phyloP scores from a whole-genome alignment of 1,284 basidiomycete genomes.

The Moesziomyces aphidis region DNA sequence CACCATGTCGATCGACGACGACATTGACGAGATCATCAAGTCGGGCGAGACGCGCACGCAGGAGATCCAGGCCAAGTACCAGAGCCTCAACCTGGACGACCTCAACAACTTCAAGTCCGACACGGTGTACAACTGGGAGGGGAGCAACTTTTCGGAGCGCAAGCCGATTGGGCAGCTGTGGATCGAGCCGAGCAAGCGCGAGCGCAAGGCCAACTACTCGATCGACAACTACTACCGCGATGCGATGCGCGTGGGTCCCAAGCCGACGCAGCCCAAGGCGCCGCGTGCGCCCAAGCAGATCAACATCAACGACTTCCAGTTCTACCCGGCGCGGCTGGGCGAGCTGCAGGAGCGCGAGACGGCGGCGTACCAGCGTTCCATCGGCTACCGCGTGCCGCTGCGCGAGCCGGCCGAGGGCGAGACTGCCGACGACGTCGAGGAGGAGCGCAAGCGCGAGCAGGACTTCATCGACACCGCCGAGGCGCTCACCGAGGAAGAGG shows the following conservation, averaged over 20 bases:
- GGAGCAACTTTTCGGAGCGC: slow-evolving; percentile 83
- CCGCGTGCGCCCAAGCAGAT: slow-evolving; percentile 91
- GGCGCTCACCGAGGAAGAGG: slow-evolving; percentile 74
- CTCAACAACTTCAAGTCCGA: slow-evolving; percentile 97
- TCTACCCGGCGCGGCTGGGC: slow-evolving; percentile 85
- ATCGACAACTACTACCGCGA: slow-evolving; percentile 84
- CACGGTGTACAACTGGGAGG: slow-evolving; percentile 85
- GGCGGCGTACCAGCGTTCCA: slow-evolving; percentile 72
- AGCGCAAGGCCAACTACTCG: slow-evolving; percentile 92
- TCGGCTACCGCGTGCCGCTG: slow-evolving; percentile 79
- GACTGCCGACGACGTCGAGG: slow-evolving; percentile 51
- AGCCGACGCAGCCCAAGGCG: slow-evolving; percentile 82
- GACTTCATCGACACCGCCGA: slow-evolving; percentile 78
- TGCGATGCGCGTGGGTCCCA: slow-evolving; percentile 78
- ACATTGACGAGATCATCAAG: slow-evolving; percentile 91
- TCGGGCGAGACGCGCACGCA: slow-evolving; percentile 84
- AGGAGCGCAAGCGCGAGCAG: slow-evolving; percentile 76
- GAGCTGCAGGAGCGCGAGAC: slow-evolving; percentile 87
- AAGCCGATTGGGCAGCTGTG: slow-evolving; percentile 74
- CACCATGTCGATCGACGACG: slow-evolving; percentile 81
- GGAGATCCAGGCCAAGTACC: slow-evolving; percentile 91
- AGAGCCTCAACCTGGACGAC: slow-evolving; percentile 91
- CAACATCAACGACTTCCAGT: slow-evolving; percentile 94
- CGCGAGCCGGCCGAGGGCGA: slow-evolving; percentile 75
- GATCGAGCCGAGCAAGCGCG: slow-evolving; percentile 92